phyloP scores from a whole-genome alignment of 129 eudicot genomes.

The carrot (Daucus carota) region DH1_v3.0 NC_030383.2:62298001-62298500 shows the following conservation, averaged over 20 bases:
- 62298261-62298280: slow-evolving; percentile 95
- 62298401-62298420: background rate
- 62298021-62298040: background rate
- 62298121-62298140: background rate
- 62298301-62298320: slow-evolving; percentile 94
- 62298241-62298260: slow-evolving; percentile 20
- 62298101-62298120: background rate
- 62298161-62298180: background rate
- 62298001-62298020: background rate
- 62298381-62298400: background rate
- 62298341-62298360: slow-evolving; percentile 66
- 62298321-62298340: slow-evolving; percentile 70
- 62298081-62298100: background rate
- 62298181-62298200: background rate
- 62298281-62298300: slow-evolving; percentile 86
- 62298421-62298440: background rate
- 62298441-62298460: slow-evolving; percentile 48
- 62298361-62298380: slow-evolving; percentile 7
- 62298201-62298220: background rate
- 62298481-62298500: slow-evolving; percentile 61
- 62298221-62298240: background rate
- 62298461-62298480: slow-evolving; percentile 66
- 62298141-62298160: background rate
- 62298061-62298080: background rate
- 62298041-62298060: background rate